Evolutionary conservation across 23 red algal species (phyloP).

Genomic region (Gracilaria domingensis): DNA sequence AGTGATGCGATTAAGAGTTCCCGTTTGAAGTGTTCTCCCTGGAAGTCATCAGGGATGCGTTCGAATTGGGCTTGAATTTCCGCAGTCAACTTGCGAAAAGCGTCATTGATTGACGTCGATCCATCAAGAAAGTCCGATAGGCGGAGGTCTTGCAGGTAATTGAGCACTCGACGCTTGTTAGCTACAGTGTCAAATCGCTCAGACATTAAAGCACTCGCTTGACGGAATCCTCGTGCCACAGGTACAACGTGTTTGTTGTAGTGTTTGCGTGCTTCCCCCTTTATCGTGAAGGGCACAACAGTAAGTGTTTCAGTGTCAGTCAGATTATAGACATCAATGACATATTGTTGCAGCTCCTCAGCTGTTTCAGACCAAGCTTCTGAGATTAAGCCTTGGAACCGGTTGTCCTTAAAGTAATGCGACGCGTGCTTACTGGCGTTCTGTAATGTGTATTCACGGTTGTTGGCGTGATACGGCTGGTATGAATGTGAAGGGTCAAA

Average conservation of each 20-base stretch:
- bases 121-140: not conserved
- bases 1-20: too few species aligned
- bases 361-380: not conserved
- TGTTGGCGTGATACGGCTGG: too few species aligned
- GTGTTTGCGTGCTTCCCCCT: not conserved
- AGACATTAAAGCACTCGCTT: not conserved
- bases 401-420: too few species aligned
- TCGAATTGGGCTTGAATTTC: too few species aligned
- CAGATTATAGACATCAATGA: not conserved
- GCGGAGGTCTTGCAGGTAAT: not conserved
- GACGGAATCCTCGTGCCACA: not conserved
- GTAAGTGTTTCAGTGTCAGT: not conserved
- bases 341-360: not conserved
- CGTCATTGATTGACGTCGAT: too few species aligned
- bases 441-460: too few species aligned
- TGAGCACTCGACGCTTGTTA: not conserved
- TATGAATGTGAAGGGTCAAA: too few species aligned
- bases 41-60: too few species aligned
- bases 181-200: not conserved
- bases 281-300: not conserved
- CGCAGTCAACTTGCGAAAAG: too few species aligned
- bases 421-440: too few species aligned
- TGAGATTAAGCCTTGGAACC: not conserved
- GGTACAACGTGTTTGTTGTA: not conserved
- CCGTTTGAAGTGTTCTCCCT: too few species aligned